Percentiles rank a stretch among this genome's conserved stretches.
phyloP scores from a whole-genome alignment of 2,329 filamentous ascomycete genomes.

The Ophiostoma quercus region DNA sequence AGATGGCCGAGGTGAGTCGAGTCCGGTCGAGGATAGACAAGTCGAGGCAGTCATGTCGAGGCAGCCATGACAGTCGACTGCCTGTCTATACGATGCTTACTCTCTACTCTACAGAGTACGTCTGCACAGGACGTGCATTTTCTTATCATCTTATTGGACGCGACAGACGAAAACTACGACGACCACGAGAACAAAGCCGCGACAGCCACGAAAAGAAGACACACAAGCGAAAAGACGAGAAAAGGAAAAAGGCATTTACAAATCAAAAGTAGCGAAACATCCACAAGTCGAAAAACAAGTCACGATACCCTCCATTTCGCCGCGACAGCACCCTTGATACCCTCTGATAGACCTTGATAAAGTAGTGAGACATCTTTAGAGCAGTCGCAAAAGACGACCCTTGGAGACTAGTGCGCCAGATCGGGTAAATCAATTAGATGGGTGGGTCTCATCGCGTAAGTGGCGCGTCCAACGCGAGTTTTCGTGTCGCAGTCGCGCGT shows the following conservation, averaged over 20 bases:
- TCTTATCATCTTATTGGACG: not conserved
- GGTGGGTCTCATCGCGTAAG: not conserved
- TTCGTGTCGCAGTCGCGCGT: not conserved
- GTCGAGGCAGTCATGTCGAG: not conserved
- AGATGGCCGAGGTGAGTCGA: not conserved
- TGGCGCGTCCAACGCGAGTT: not conserved
- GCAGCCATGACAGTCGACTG: not conserved
- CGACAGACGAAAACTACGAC: not conserved
- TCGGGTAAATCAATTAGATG: not conserved
- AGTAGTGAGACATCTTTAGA: not conserved
- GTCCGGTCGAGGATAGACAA: not conserved
- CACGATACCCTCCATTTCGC: not conserved
- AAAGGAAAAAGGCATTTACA: not conserved
- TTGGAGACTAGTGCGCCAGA: not conserved
- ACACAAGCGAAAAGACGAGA: not conserved
- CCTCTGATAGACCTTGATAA: not conserved
- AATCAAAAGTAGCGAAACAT: not conserved
- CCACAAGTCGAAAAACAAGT: conserved; percentile 5
- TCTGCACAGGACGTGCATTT: not conserved
- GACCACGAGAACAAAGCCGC: not conserved
- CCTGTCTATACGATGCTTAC: not conserved
- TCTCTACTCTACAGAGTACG: not conserved
- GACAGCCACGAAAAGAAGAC: not conserved
- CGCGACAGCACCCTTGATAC: not conserved
- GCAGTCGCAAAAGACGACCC: not conserved